Percentiles rank a stretch among this genome's conserved stretches.
Evolutionary conservation across 2,329 filamentous ascomycete species (phyloP).

Genomic region (Nemania diffusa): DNA sequence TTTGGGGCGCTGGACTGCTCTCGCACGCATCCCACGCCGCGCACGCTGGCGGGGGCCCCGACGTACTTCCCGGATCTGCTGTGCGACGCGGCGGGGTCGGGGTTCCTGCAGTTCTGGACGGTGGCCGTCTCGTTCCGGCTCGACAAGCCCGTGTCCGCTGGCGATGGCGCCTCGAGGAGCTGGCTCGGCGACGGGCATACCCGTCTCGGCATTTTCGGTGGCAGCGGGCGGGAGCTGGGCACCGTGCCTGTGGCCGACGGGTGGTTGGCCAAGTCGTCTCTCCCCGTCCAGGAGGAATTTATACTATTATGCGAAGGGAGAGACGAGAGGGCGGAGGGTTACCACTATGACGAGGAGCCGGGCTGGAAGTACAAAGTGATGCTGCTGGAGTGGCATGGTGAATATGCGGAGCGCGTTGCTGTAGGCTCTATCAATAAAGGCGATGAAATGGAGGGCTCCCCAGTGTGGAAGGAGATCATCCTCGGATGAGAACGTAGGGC

Average conservation of each 20-base stretch:
- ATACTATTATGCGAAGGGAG: constrained; percentile 23
- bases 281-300: constrained; percentile 13
- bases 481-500: constrained; percentile 5
- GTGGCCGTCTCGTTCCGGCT: constrained; percentile 13
- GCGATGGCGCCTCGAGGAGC: neutral
- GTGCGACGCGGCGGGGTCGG: constrained; percentile 8
- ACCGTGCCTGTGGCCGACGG: constrained; percentile 3
- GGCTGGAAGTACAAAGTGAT: constrained; percentile 29
- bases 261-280: constrained; percentile 7
- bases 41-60: neutral
- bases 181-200: constrained; percentile 11
- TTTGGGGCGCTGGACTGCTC: constrained; percentile 22
- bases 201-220: constrained; percentile 13
- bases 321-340: constrained; percentile 19
- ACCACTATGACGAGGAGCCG: constrained; percentile 14
- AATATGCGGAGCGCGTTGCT: constrained; percentile 26
- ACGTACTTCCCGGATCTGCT: constrained; percentile 22
- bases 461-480: constrained; percentile 27
- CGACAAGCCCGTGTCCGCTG: neutral
- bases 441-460: constrained; percentile 15
- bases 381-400: constrained; percentile 26
- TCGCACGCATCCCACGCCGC: constrained; percentile 14
- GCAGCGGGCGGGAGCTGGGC: constrained; percentile 17
- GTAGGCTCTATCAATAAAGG: constrained; percentile 27
- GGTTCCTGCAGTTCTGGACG: constrained; percentile 25